These are phyloP conservation scores for Biscogniauxia marginata DNA, from an alignment of 2,329 filamentous ascomycete species.

Conservation along the genomic window DNA sequence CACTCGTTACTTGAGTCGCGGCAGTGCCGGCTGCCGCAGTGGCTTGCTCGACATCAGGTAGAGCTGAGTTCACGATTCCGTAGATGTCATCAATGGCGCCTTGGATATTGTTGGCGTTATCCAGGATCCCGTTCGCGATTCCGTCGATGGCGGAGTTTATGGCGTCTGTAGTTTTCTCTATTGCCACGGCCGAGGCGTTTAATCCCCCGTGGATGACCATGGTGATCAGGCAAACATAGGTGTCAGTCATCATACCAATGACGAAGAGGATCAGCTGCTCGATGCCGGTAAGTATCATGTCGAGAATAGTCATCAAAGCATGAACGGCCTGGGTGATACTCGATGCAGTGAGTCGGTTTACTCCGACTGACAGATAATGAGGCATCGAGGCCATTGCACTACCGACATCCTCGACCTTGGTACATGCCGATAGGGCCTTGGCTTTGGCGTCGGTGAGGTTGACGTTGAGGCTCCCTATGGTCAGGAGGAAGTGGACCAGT, in stretches of 20 bases:
- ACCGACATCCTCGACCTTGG: slow-evolving; percentile 86
- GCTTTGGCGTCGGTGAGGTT: slow-evolving; percentile 73
- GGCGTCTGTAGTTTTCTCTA: slow-evolving; percentile 42
- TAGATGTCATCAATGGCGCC: slow-evolving; percentile 57
- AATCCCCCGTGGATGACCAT: slow-evolving; percentile 78
- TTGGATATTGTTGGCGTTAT: slow-evolving; percentile 55
- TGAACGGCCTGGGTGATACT: slow-evolving; percentile 79
- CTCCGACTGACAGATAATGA: slow-evolving; percentile 84
- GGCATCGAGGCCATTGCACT: slow-evolving; percentile 98
- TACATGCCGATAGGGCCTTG: slow-evolving; percentile 86
- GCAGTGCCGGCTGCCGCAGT: slow-evolving; percentile 4
- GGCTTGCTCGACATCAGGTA: slow-evolving; percentile 21
- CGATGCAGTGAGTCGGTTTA: slow-evolving; percentile 80
- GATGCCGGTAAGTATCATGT: slow-evolving; percentile 76
- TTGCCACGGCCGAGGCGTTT: slow-evolving; percentile 56
- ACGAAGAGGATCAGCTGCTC: slow-evolving; percentile 88
- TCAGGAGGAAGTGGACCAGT: slow-evolving; percentile 75
- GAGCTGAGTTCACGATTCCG: slow-evolving; percentile 50
- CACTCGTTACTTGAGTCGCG: slow-evolving; percentile 15
- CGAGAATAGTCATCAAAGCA: slow-evolving; percentile 75
- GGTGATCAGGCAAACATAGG: slow-evolving; percentile 86
- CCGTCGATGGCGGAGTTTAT: slow-evolving; percentile 50
- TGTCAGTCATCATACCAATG: slow-evolving; percentile 87
- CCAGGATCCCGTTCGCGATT: slow-evolving; percentile 42
- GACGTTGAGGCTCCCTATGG: slow-evolving; percentile 68